Evolutionary conservation across 148 eudicot genomes (phyloP).

Genomic region (Vaccinium myrtillus): DNA sequence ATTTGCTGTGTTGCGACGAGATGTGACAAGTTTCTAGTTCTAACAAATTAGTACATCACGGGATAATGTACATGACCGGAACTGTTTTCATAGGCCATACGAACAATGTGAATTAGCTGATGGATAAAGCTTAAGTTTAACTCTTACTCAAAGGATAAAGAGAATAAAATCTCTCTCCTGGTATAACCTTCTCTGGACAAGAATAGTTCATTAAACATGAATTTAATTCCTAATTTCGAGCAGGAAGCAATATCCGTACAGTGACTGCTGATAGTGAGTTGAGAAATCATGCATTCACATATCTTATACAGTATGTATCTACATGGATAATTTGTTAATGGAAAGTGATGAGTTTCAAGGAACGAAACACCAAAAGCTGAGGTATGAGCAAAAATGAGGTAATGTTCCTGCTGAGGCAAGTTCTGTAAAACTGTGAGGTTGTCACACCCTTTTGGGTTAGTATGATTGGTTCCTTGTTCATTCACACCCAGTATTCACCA

Average conservation of each 20-base stretch:
- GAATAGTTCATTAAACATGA: not conserved
- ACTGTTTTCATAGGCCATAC: not conserved
- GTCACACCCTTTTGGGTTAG: not conserved
- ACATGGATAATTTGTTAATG: not conserved
- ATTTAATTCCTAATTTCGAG: not conserved
- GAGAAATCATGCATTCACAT: not conserved
- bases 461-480: not conserved
- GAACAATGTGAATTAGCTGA: not conserved
- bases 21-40: not conserved
- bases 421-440: not conserved
- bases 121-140: not conserved
- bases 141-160: not conserved
- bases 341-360: not conserved
- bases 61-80: not conserved
- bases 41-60: not conserved
- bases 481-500: not conserved
- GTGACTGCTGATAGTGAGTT: not conserved
- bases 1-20: slow-evolving; percentile 4
- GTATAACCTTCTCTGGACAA: not conserved
- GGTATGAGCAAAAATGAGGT: not conserved
- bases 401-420: not conserved
- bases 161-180: not conserved
- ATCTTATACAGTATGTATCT: not conserved
- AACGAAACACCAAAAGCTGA: not conserved
- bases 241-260: not conserved